Evolutionary conservation across 2,329 filamentous ascomycete species (phyloP), one percentile per base, ranked within the genome.

Genomic region (Colletotrichum falcatum): DNA sequence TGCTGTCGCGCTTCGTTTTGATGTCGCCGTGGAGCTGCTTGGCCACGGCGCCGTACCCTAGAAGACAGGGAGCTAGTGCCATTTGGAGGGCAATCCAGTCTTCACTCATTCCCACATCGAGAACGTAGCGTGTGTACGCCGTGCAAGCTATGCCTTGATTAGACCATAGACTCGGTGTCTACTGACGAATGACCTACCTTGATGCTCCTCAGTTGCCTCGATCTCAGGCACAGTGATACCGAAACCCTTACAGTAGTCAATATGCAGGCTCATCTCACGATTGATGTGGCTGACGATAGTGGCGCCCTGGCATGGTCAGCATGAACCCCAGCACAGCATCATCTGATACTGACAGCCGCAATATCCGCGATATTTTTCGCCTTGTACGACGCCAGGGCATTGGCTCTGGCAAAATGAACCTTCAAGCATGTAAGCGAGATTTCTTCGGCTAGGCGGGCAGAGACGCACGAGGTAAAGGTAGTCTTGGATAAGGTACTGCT

Each of bases 71-170:
- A 18, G 95, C 90, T 64, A 98, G 86, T 5, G 94, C 91, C 72
- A 98, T 85, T 77, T 97, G 94, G 12, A 98, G 87, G 5, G 91
- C 94, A 54, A 98, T 85, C 90, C 92, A 97, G 82, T 97, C 94
- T 77, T 96, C 90, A 1, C 92, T 94, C 75, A 94, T 90, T 8
- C 95, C 95, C 26, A 97, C 87, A 76, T 98, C 95, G 65, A 98
- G 89, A 33, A 97, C 91, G 79, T 95, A 97, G 78, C 92, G 76
- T 30, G 92, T 94, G 79, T 97, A 96, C 53, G 93, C 93, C 11
- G 91, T 93, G 76, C 92, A 94, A n/a, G 92, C 91, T 86, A 74
- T 54, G 0, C n/a, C n/a, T 46, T 72, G 59, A 14, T 61, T 75
- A 53, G 30, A 11, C n/a, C 6, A 28, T 42, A 37, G 5, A 11